Percentiles rank a stretch among this genome's conserved stretches.
Conservation (phyloP, 179 eudicot species). For the Amaranthus tricolor region DNA sequence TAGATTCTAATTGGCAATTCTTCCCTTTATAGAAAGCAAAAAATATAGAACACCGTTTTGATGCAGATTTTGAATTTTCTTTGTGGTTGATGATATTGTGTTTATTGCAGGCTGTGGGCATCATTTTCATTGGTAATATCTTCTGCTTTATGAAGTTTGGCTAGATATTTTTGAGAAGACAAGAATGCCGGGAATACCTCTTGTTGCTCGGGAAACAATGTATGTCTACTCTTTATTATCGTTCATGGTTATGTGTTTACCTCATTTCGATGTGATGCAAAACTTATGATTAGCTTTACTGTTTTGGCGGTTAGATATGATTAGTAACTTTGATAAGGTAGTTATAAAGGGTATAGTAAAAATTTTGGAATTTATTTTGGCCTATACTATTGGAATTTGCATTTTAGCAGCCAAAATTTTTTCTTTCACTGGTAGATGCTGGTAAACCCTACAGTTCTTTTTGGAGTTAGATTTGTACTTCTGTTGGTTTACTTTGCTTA, state of each 20-base stretch:
- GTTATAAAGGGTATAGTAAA: background rate
- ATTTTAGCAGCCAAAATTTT: background rate
- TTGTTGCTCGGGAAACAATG: slow-evolving; percentile 81
- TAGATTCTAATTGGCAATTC: background rate
- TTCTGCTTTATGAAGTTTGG: slow-evolving; percentile 20
- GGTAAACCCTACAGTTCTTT: background rate
- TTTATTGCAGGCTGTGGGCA: slow-evolving; percentile 19
- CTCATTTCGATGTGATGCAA: background rate
- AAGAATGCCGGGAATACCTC: slow-evolving; percentile 98
- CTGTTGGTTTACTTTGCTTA: background rate
- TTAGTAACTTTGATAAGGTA: background rate
- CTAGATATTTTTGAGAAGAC: slow-evolving; percentile 19
- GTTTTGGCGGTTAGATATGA: background rate
- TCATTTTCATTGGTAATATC: slow-evolving; percentile 10
- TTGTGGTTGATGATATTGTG: slow-evolving; percentile 11
- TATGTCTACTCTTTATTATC: slow-evolving; percentile 29
- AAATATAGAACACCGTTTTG: background rate
- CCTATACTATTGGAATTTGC: background rate
- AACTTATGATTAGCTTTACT: background rate
- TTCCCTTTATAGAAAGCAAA: background rate
- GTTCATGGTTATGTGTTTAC: background rate
- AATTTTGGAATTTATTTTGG: background rate
- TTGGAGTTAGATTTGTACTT: background rate
- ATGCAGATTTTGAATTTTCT: background rate
- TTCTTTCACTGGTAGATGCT: background rate